Percentiles rank a stretch among this genome's conserved stretches.
phyloP scores from a whole-genome alignment of 164 flowering plant genomes.

The Vitis rotundifolia region DNA sequence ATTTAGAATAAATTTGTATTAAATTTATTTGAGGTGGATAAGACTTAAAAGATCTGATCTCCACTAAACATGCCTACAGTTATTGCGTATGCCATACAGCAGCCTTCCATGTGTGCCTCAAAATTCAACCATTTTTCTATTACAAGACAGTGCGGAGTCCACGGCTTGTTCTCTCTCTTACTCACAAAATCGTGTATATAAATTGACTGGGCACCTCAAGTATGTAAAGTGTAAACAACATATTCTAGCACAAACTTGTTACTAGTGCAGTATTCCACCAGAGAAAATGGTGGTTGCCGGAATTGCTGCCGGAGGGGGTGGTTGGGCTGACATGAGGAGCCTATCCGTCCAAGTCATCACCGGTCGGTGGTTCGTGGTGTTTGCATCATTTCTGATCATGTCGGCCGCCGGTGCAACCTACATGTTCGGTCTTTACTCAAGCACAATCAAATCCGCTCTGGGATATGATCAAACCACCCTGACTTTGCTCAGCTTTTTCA shows the following conservation, averaged over 20 bases:
- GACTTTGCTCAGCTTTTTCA: conserved; percentile 40
- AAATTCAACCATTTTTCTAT: no score
- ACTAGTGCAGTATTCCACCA: background rate
- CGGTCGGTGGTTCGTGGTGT: conserved; percentile 51
- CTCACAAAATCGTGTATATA: no score
- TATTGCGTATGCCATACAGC: no score
- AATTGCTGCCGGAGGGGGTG: background rate
- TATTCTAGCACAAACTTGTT: background rate
- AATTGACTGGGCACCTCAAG: no score
- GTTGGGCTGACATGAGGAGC: conserved; percentile 13
- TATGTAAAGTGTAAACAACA: no score
- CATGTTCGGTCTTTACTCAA: conserved; percentile 40
- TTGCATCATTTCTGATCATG: conserved; percentile 40
- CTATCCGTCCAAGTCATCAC: conserved; percentile 6
- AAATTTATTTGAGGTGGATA: no score
- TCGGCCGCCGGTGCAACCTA: conserved; percentile 40
- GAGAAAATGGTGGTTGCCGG: conserved; percentile 9
- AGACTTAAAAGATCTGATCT: no score
- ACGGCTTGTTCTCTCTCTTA: no score
- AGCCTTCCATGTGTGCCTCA: no score
- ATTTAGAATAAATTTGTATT: no score
- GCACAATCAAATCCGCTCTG: conserved; percentile 17
- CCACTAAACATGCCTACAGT: no score
- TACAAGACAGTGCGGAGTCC: no score
- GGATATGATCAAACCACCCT: conserved; percentile 49